Evolutionary conservation across 2,329 filamentous ascomycete species (phyloP).

Genomic region (Aspergillus intermedius): DNA sequence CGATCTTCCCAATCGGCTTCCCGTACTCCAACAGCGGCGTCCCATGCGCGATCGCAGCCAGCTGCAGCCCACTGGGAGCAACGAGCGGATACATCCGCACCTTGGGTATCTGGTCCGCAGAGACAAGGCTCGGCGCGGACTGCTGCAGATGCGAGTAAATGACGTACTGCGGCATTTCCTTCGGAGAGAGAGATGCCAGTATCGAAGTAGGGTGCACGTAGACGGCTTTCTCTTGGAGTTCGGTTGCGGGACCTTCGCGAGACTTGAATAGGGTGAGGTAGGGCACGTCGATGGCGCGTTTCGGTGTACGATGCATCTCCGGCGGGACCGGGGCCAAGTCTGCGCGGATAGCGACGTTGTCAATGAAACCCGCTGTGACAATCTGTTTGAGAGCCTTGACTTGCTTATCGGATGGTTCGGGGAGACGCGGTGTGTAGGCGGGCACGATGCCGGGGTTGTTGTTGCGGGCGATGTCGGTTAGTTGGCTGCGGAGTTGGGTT

Average conservation of each 20-base stretch:
- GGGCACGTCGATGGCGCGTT: slow-evolving; percentile 83
- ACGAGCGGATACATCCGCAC: slow-evolving; percentile 86
- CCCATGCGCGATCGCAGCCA: slow-evolving; percentile 72
- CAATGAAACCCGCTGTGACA: slow-evolving; percentile 84
- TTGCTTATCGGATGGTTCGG: slow-evolving; percentile 59
- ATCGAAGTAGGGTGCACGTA: slow-evolving; percentile 84
- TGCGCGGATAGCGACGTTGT: slow-evolving; percentile 86
- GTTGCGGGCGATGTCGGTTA: slow-evolving; percentile 70
- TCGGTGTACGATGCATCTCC: slow-evolving; percentile 61
- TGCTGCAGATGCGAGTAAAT: slow-evolving; percentile 82
- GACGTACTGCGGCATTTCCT: slow-evolving; percentile 78
- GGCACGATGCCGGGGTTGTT: slow-evolving; percentile 54
- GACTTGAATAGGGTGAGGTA: slow-evolving; percentile 80
- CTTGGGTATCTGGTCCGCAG: slow-evolving; percentile 55
- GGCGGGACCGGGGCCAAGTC: slow-evolving; percentile 73
- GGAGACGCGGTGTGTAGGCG: slow-evolving; percentile 44
- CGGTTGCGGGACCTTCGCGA: slow-evolving; percentile 37
- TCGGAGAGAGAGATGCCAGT: slow-evolving; percentile 61
- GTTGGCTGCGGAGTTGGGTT: slow-evolving; percentile 71
- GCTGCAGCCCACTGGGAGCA: slow-evolving; percentile 65
- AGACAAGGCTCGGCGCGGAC: slow-evolving; percentile 47
- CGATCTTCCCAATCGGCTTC: slow-evolving; percentile 83
- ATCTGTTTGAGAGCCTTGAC: slow-evolving; percentile 82
- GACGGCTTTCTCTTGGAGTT: slow-evolving; percentile 58
- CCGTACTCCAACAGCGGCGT: slow-evolving; percentile 79